A percentile compares a stretch with the other conserved stretches of the same genome.
These are phyloP conservation scores for Misopates orontium DNA, from an alignment of 257 asterid genomes.

Conservation along the genomic window DNA sequence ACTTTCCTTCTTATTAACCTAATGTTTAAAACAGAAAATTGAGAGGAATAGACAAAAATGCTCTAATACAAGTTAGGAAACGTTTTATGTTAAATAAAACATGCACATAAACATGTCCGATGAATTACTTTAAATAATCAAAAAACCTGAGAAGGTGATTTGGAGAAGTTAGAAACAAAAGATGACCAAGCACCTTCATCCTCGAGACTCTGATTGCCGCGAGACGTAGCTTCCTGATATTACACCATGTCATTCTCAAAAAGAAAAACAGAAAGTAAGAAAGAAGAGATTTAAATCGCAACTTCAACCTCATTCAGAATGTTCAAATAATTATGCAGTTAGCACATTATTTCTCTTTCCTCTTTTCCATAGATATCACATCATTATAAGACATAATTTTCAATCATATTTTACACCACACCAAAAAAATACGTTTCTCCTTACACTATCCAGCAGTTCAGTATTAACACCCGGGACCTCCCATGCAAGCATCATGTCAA, in stretches of 20 bases:
- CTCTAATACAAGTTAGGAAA: no score
- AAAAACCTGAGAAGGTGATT: conserved; percentile 87
- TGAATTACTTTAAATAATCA: conserved; percentile 38
- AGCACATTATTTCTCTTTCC: not conserved
- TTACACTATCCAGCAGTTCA: conserved; percentile 48
- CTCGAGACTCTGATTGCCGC: conserved; percentile 57
- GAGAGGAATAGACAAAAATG: conserved; percentile 19
- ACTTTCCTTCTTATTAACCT: conserved; percentile 84
- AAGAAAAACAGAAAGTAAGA: not conserved
- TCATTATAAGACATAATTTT: not conserved
- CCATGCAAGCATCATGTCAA: conserved; percentile 98
- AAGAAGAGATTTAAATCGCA: not conserved
- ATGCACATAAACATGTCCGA: no score
- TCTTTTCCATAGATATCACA: not conserved
- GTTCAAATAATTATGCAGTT: conserved; percentile 4
- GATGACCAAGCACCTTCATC: conserved; percentile 78
- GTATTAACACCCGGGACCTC: conserved; percentile 57
- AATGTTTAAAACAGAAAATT: conserved; percentile 31
- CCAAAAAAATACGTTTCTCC: conserved; percentile 36
- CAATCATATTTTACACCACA: conserved; percentile 51
- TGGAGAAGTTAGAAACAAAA: conserved; percentile 72
- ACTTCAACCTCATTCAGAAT: conserved; percentile 16
- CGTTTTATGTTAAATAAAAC: no score
- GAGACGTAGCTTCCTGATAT: conserved; percentile 49
- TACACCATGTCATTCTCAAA: conserved; percentile 14